Evolutionary conservation across 208 protist genomes (phyloP).

Genomic region (Trypanosoma mega): DNA sequence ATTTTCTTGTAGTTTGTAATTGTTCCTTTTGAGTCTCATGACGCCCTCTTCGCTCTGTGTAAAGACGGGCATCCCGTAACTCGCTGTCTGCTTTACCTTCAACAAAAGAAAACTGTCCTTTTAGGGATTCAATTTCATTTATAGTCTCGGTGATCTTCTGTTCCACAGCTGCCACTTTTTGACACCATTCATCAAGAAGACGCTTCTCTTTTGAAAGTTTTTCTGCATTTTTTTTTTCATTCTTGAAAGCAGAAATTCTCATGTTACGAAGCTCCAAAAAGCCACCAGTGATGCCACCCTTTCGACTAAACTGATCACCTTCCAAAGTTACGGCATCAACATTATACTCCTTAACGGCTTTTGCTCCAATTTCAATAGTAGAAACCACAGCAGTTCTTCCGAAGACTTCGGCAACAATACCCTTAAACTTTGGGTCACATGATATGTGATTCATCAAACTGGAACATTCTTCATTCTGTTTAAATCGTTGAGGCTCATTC

Average conservation of each 20-base stretch:
- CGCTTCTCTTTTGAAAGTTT: slow-evolving; percentile 29
- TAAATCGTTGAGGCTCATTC: slow-evolving; percentile 38
- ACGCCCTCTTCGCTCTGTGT: slow-evolving; percentile 30
- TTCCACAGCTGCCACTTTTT: slow-evolving; percentile 70
- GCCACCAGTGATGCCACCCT: slow-evolving; percentile 96
- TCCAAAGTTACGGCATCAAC: slow-evolving; percentile 96
- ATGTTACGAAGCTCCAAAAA: slow-evolving; percentile 89
- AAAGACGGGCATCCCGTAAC: slow-evolving; percentile 40
- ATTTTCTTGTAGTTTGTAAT: slow-evolving; percentile 34
- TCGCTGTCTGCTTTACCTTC: slow-evolving; percentile 50
- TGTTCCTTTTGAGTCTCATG: slow-evolving; percentile 51
- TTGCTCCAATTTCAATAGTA: slow-evolving; percentile 80
- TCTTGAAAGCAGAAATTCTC: slow-evolving; percentile 60
- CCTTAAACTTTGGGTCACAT: slow-evolving; percentile 72
- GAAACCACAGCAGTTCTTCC: slow-evolving; percentile 90
- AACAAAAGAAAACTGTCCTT: slow-evolving; percentile 42
- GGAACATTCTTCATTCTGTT: slow-evolving; percentile 51
- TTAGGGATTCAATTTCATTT: slow-evolving; percentile 68
- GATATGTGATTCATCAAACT: slow-evolving; percentile 80
- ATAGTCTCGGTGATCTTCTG: slow-evolving; percentile 76
- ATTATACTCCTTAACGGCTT: slow-evolving; percentile 59
- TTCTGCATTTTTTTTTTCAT: slow-evolving; percentile 40
- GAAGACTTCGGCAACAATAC: slow-evolving; percentile 93
- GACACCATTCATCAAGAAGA: slow-evolving; percentile 54
- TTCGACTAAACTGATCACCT: slow-evolving; percentile 84